These are phyloP conservation scores for Rutstroemia sp. DNA, from an alignment of 2,329 filamentous ascomycete genomes.

Conservation along the genomic window DNA sequence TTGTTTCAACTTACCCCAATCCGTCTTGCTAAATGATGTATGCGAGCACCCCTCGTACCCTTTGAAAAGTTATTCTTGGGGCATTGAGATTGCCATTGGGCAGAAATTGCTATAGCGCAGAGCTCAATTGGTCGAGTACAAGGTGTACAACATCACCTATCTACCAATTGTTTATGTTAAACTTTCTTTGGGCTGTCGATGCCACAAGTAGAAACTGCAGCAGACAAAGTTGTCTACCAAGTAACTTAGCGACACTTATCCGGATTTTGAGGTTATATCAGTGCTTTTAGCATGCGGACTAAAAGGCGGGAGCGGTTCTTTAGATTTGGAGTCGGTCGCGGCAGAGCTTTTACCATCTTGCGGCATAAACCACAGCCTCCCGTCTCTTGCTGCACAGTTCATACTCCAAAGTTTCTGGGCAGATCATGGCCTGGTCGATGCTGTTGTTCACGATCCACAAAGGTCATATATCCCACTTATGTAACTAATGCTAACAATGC, in stretches of 20 bases:
- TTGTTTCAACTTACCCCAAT: background rate
- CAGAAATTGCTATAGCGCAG: conserved; percentile 1
- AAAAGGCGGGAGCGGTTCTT: conserved; percentile 3
- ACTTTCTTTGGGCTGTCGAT: background rate
- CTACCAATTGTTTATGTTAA: background rate
- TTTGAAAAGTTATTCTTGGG: background rate
- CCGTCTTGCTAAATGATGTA: background rate
- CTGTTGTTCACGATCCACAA: conserved; percentile 6
- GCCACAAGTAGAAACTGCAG: background rate
- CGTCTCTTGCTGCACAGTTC: conserved; percentile 3
- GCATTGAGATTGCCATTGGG: background rate
- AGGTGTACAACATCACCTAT: background rate
- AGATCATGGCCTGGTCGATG: background rate
- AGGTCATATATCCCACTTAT: conserved; percentile 9
- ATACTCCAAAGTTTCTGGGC: background rate
- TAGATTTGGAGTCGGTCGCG: background rate
- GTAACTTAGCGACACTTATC: background rate
- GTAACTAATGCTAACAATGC: background rate
- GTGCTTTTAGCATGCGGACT: conserved; percentile 1
- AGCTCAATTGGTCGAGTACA: too few species aligned
- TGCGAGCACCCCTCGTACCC: too few species aligned
- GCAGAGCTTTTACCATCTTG: conserved; percentile 8
- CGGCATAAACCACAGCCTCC: conserved; percentile 1
- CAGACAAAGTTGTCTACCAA: conserved; percentile 3
- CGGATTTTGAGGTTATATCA: background rate